Percentiles rank a stretch among this genome's conserved stretches.
Conservation (phyloP, 805 yeast species). For the Suhomyces vadensis region DNA sequence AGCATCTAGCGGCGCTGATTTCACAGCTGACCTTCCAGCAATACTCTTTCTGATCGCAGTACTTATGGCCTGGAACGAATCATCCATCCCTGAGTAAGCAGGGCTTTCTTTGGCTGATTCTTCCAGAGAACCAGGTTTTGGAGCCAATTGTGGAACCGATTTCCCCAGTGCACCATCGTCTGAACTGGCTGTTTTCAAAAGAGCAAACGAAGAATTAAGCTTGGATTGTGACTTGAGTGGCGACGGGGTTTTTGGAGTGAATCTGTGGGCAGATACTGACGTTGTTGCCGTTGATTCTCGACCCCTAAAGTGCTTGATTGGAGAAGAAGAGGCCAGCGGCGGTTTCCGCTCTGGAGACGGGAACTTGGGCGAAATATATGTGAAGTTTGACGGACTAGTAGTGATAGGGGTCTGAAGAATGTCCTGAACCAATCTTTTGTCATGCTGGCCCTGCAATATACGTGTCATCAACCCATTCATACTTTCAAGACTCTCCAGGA, state of each 20-base stretch:
- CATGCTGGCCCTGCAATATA: constrained; percentile 20
- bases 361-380: constrained; percentile 6
- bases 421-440: constrained; percentile 1
- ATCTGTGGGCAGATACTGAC: neutral
- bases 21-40: constrained; percentile 29
- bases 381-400: constrained; percentile 8
- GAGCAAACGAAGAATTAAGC: constrained; percentile 24
- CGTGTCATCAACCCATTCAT: constrained; percentile 44
- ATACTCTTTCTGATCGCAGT: constrained; percentile 48
- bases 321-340: neutral
- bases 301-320: neutral
- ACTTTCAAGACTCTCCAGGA: constrained; percentile 41
- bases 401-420: neutral
- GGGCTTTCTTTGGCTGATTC: constrained; percentile 4
- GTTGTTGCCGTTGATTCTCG: neutral
- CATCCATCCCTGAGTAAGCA: constrained; percentile 21
- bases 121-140: neutral
- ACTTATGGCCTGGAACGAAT: constrained; percentile 50
- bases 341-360: neutral
- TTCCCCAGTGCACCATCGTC: constrained; percentile 6
- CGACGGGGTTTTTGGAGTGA: constrained; percentile 7
- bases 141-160: no score
- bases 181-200: constrained; percentile 16
- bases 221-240: constrained; percentile 4
- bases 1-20: neutral